Base-by-base conservation (phyloP, 371 early-diverging fungal genomes). In the Mucor saturninus region DNA sequence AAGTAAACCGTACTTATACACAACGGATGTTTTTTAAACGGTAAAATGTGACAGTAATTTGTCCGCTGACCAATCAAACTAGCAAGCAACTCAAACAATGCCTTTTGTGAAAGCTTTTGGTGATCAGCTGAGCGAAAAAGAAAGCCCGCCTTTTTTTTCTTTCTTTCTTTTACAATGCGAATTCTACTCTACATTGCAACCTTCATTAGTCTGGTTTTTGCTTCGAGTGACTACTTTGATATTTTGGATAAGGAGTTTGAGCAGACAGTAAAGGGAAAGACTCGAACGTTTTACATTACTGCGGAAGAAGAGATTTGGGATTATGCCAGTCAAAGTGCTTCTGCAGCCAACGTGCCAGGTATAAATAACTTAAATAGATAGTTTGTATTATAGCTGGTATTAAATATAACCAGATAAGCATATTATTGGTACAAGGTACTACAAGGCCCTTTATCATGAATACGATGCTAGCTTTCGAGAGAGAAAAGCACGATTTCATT, bases 231-330 rank as follows among this genome's bases (percentile, higher is more conserved):
- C 15, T 68, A 76, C 40, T 78, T 78, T 62, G 57, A 65, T 21
- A n/a, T 64, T 28, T 55, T 81, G 5, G 66, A 74, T 38, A 52
- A 71, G 14, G 81, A 81, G 56, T 52, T 78, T 5, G 48, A 61
- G 70, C 61, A 67, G 46, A 59, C 58, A 5, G 31, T 61, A 0
- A 67, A 65, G 11, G 82, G 79, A 0, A 54, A 52, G 32, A 71
- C 51, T 7, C 52, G 62, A 2, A 37, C 45, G 11, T 85, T 75
- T 56, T 85, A 74, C 52, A 75, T 85, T 55, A 72, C 80, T 31
- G 83, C 77, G 9, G 81, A 82, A 55, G 83, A 82, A 53, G 56
- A 71, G 28, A 61, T 59, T 6, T 85, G 85, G 85, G 72, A 85
- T 56, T 85, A 85, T 72, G 53, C 55, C 30, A 66, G 51, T 61